Percentiles rank a stretch among this genome's conserved stretches.
phyloP scores from a whole-genome alignment of 495 filamentous ascomycete species.

The Trichoderma virens region DNA sequence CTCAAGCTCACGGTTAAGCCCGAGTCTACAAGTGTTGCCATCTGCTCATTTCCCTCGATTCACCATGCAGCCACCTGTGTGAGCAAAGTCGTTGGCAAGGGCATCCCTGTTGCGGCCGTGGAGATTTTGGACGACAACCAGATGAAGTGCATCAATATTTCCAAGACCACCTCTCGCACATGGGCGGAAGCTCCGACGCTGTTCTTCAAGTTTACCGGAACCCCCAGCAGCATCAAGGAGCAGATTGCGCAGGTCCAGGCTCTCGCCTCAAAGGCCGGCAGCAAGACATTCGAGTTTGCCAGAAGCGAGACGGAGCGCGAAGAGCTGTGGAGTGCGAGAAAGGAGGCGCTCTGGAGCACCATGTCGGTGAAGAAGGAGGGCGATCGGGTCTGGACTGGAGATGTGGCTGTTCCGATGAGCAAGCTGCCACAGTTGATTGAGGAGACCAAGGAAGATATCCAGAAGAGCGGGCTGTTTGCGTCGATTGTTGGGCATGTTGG shows the following conservation, averaged over 20 bases:
- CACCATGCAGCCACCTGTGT: slow-evolving; percentile 76
- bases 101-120: slow-evolving; percentile 78
- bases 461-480: slow-evolving; percentile 55
- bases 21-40: slow-evolving; percentile 69
- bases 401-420: slow-evolving; percentile 74
- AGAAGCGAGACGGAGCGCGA: slow-evolving; percentile 55
- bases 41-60: slow-evolving; percentile 71
- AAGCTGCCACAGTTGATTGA: slow-evolving; percentile 68
- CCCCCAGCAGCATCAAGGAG: slow-evolving; percentile 67
- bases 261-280: slow-evolving; percentile 55
- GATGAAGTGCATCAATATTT: slow-evolving; percentile 85
- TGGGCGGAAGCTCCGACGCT: slow-evolving; percentile 81
- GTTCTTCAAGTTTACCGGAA: slow-evolving; percentile 93
- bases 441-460: slow-evolving; percentile 66
- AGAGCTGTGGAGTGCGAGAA: slow-evolving; percentile 82
- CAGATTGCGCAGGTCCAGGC: slow-evolving; percentile 65
- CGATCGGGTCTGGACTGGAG: slow-evolving; percentile 74
- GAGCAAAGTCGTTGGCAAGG: slow-evolving; percentile 67
- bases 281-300: slow-evolving; percentile 73
- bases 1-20: slow-evolving; percentile 79
- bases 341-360: slow-evolving; percentile 74
- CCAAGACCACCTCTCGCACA: slow-evolving; percentile 58
- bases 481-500: slow-evolving; percentile 77
- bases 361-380: slow-evolving; percentile 50
- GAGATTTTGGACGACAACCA: slow-evolving; percentile 92